Conservation (phyloP, 2,329 filamentous ascomycete species). For the Trichophaea hybrida region DNA sequence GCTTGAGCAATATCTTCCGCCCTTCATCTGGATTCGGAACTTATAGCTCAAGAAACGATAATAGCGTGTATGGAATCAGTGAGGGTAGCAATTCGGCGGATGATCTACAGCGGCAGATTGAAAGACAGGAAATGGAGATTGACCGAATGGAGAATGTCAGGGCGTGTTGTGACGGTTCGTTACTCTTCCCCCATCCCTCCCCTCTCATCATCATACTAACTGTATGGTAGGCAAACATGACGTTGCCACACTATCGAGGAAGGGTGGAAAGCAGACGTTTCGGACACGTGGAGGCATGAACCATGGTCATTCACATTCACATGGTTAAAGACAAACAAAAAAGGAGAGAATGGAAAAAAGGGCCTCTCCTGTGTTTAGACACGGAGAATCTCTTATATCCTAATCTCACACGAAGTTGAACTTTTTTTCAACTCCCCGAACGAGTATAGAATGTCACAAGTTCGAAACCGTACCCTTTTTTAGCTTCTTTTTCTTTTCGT, state of each 20-base stretch:
- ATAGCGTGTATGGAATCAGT: conserved; percentile 41
- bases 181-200: background rate
- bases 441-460: no score
- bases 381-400: no score
- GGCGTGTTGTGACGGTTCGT: conserved; percentile 91
- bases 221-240: conserved; percentile 52
- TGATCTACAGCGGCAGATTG: conserved; percentile 59
- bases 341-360: no score
- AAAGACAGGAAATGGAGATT: conserved; percentile 44
- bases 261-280: conserved; percentile 8
- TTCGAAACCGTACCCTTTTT: no score
- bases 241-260: conserved; percentile 43
- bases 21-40: conserved; percentile 39
- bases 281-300: background rate
- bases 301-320: background rate
- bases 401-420: no score
- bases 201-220: background rate
- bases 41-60: conserved; percentile 41
- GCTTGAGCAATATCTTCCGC: conserved; percentile 19
- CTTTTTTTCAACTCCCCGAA: no score
- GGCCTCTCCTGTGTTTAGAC: no score
- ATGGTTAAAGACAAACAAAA: background rate
- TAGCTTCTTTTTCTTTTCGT: no score
- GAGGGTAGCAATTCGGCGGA: conserved; percentile 65
- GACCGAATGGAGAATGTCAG: conserved; percentile 86